Conservation (phyloP, 257 asterid genomes). For the Penstemon barbatus region DNA sequence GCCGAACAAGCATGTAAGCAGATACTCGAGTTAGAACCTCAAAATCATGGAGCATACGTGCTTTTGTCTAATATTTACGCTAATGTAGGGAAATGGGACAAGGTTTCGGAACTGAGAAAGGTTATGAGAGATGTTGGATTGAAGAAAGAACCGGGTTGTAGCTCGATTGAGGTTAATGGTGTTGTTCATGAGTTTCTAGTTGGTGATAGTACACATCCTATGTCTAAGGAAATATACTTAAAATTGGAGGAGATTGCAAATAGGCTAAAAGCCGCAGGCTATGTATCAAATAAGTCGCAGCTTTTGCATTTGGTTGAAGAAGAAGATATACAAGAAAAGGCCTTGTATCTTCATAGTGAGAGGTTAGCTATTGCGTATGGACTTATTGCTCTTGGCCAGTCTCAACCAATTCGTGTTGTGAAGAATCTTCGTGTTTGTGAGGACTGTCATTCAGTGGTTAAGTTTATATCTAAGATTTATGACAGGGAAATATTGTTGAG, state of each 20-base stretch:
- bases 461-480: conserved; percentile 64
- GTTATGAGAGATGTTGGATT: conserved; percentile 61
- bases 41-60: conserved; percentile 67
- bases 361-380: conserved; percentile 77
- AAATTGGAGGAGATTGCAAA: conserved; percentile 64
- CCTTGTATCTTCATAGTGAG: conserved; percentile 67
- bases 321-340: conserved; percentile 71
- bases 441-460: conserved; percentile 66
- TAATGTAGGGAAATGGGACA: conserved; percentile 58
- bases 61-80: conserved; percentile 70
- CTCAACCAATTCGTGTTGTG: conserved; percentile 64
- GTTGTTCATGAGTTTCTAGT: conserved; percentile 66
- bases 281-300: conserved; percentile 54
- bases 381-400: conserved; percentile 43
- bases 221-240: conserved; percentile 48
- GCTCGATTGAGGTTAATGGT: conserved; percentile 70
- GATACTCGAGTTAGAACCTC: conserved; percentile 68
- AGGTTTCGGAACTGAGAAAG: conserved; percentile 60
- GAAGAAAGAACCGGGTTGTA: conserved; percentile 85
- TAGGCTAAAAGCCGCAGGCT: conserved; percentile 45
- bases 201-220: conserved; percentile 58
- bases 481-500: conserved; percentile 66
- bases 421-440: conserved; percentile 79
- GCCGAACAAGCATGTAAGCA: conserved; percentile 56
- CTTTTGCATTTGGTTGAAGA: conserved; percentile 67